Base-by-base conservation (phyloP, 2,329 filamentous ascomycete genomes). In the Pseudogymnoascus sp. region DNA sequence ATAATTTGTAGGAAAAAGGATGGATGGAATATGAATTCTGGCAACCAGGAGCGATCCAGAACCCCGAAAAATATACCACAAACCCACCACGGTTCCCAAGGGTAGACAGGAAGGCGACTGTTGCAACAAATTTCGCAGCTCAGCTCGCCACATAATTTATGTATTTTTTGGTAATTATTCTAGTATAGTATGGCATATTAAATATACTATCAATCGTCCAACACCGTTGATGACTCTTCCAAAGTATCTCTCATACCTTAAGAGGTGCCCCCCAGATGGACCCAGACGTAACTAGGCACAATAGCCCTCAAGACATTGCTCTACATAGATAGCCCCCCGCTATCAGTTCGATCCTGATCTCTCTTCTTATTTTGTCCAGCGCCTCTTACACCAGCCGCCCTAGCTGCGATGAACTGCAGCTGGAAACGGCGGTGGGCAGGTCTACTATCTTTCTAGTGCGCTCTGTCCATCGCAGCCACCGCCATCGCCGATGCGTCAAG, bases 11-110 rank as follows among this genome's bases (percentile, higher is more conserved):
- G 0, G 81, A 85, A 69, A 82, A 84, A 66, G 80, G 78, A 5
- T 84, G 81, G 82, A 84, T 85, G 71, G 82, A 85, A 71, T 84
- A 83, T 68, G 81, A 84, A 69, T 85, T 84, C 64, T 85, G 82
- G 82, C 79, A 80, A 62, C 73, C 75, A 3, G 79, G 79, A 0
- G 78, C 78, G 7, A 63, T 60, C 28, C 62, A 66, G 5, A 58
- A 61, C 8, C 62, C 63, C 3, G 62, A 64, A 4, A 41, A 37
- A 28, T 41, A 28, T 19, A 59, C 48, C 30, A 59, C 39, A n/a
- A 37, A 59, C 15, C 57, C 57, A 3, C 57, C 57, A 13, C 18
- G 57, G 8, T 59, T 59, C 34, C 26, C 37, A 19, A 39, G 18
- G 7, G 39, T 48, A n/a, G 45, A 52, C 23, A 52, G 45, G 10